Conservation (phyloP, 169 alveolate species). For the Plasmodium cynomolgi region DNA sequence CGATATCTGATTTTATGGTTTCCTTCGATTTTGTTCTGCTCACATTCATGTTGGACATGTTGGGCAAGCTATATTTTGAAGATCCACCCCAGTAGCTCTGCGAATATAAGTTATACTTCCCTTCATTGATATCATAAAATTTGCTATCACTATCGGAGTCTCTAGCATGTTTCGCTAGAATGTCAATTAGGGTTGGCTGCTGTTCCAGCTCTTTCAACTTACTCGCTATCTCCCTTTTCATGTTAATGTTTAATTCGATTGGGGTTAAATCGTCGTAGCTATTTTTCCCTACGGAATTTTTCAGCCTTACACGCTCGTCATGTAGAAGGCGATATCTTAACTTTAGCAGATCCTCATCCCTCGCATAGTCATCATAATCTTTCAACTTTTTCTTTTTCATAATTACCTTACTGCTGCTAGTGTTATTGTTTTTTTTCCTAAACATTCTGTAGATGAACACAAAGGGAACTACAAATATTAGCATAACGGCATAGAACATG, state of each 20-base stretch:
- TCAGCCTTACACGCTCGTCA: conserved; percentile 15
- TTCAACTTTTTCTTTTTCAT: conserved; percentile 21
- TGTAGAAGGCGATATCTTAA: conserved; percentile 4
- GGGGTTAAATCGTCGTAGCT: background rate
- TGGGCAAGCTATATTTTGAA: conserved; percentile 38
- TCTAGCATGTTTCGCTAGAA: conserved; percentile 74
- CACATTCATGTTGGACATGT: background rate
- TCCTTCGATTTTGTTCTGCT: background rate
- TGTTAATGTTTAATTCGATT: conserved; percentile 8
- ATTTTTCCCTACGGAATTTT: background rate
- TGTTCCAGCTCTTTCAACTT: conserved; percentile 2
- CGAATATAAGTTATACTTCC: conserved; percentile 19
- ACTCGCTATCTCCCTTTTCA: conserved; percentile 5
- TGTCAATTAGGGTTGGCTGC: conserved; percentile 43
- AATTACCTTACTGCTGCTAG: conserved; percentile 11
- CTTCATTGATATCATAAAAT: conserved; percentile 29
- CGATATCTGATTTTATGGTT: conserved; percentile 4
- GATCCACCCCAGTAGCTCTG: conserved; percentile 27
- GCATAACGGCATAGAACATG: conserved; percentile 40
- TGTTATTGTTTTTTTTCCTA: conserved; percentile 26
- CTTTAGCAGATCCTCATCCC: conserved; percentile 19
- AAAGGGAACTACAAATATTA: conserved; percentile 49
- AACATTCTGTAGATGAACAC: conserved; percentile 45
- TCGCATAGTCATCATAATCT: conserved; percentile 22
- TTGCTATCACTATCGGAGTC: conserved; percentile 34